Evolutionary conservation across 495 filamentous ascomycete genomes (phyloP), one percentile per base, ranked within the genome.

Genomic region (Penicillium odoratum): DNA sequence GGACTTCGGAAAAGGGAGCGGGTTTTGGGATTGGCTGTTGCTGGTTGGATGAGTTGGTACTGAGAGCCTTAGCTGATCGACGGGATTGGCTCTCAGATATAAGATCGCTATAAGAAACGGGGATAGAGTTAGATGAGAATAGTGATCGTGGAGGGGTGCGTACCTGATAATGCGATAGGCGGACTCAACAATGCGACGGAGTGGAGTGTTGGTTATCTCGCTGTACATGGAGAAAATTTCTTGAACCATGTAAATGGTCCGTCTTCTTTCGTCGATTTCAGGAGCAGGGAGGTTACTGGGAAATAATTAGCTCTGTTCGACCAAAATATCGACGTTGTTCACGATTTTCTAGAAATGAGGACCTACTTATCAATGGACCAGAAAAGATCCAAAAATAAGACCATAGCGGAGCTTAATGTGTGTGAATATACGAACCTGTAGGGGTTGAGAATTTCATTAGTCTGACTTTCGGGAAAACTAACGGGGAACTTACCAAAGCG

Each of bases 111-210:
- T 30, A 26, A 11, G 7, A 3, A 31, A 30, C 15, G 8, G 8
- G 13, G 26, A 29, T 13, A 25, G 7, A 28, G 26, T 29, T 47
- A 47, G 44, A 47, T 47, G 1, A 11, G 44, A 29, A 13, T 13
- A 4, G 21, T 3, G 44, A 8, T 21, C 10, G 1, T 47, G 4
- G 44, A 26, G 9, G 25, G 44, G 21, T 4, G 4, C 3, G 3
- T 48, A 48, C 46, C 46, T 48, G 46, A 48, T 48, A 11, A 48
- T 48, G 46, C 46, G 46, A 18, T 31, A 48, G 2, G 46, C 46
- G 15, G 46, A 48, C 46, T 48, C 46, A 31, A 48, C 46, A 7
- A 48, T 48, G 0, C 28, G 5, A 15, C 46, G 46, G 0, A 48
- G 46, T 8, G 46, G 28, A 13, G 46, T 48, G 7, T 48, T 48